Evolutionary conservation across 1,284 basidiomycete genomes (phyloP).

Genomic region (Calocybe gambosa): DNA sequence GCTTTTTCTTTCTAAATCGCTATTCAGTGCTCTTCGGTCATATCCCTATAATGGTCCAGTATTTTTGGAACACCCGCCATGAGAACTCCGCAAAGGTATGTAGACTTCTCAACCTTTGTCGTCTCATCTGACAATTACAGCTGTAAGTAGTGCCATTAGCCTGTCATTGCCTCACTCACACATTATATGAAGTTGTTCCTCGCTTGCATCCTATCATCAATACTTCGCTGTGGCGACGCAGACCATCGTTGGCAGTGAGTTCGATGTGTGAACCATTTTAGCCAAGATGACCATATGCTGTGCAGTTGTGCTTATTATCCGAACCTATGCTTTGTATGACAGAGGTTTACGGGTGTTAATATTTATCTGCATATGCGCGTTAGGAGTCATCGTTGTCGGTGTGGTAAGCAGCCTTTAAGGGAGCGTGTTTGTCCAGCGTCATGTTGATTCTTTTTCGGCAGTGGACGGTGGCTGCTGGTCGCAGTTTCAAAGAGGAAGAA

Average conservation of each 20-base stretch:
- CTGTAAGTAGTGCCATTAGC: conserved; percentile 7
- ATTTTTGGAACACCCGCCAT: conserved; percentile 13
- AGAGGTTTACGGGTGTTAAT: conserved; percentile 14
- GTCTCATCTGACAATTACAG: not conserved
- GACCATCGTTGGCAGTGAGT: conserved; percentile 18
- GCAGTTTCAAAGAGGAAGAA: not conserved
- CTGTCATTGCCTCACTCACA: not conserved
- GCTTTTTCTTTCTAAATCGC: conserved; percentile 33
- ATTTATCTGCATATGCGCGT: conserved; percentile 15
- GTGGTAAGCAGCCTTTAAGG: conserved; percentile 15
- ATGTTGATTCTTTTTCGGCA: conserved; percentile 2
- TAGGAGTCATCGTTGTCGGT: conserved; percentile 20
- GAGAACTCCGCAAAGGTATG: conserved; percentile 8
- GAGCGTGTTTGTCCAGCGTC: not conserved
- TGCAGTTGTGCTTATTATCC: conserved; percentile 19
- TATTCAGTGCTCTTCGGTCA: conserved; percentile 30
- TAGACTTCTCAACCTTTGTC: not conserved
- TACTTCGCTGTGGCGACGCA: conserved; percentile 20
- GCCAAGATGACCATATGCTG: not conserved
- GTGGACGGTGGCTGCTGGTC: conserved; percentile 19
- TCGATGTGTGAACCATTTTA: not conserved
- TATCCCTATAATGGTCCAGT: conserved; percentile 23
- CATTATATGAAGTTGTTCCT: conserved; percentile 14
- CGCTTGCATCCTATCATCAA: conserved; percentile 18
- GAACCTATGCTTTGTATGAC: conserved; percentile 21